Base-by-base conservation (phyloP, 257 asterid genomes). In the Euphrasia confusa region DNA sequence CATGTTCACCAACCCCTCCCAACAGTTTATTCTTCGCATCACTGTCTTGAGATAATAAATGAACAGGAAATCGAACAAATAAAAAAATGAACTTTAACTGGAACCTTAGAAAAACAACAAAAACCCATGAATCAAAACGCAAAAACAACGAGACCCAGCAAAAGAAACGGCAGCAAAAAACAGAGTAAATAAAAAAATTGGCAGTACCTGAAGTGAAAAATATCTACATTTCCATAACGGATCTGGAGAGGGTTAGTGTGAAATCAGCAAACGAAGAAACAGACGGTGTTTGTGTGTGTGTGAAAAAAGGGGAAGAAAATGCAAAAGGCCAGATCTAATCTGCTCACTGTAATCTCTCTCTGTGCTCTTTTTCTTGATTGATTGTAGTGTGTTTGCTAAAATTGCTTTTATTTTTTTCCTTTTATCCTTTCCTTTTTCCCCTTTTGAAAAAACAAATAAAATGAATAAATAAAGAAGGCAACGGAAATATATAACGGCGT, bases 321-420 rank as follows among this genome's bases (percentile, higher is more conserved):
- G 75, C 63, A 64, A 75, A 72, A 18, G 64, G 76, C 71, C 74
- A 79, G 84, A 75, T 79, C 84, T 75, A 72, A 78, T 76, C 72
- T 71, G 68, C 26, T 68, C 54, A 48, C 54, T 48, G 21, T 48
- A 48, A 64, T 65, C 76, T 65, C 76, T 57, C 71, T 44, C 70
- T 66, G 65, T 63, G 4, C 33, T 28, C 5, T 45, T 70, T 68
- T 40, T 58, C 42, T 72, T 44, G 82, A 77, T 78, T 71, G 76
- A 58, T 72, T 71, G 80, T 69, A 44, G 72, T 54, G 39, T 33
- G 39, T 37, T 37, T 3, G 42, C 42, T 37, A 37, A 37, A 37
- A 37, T 37, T 37, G 42, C 42, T 37, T 37, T 2, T 37, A 7
- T 1, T 7, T 37, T 37, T 37, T 8, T 37, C 42, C 42, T 9